These are phyloP conservation scores for Pythium aristosporum DNA, from an alignment of 352 stramenopile genomes.

Conservation along the genomic window DNA sequence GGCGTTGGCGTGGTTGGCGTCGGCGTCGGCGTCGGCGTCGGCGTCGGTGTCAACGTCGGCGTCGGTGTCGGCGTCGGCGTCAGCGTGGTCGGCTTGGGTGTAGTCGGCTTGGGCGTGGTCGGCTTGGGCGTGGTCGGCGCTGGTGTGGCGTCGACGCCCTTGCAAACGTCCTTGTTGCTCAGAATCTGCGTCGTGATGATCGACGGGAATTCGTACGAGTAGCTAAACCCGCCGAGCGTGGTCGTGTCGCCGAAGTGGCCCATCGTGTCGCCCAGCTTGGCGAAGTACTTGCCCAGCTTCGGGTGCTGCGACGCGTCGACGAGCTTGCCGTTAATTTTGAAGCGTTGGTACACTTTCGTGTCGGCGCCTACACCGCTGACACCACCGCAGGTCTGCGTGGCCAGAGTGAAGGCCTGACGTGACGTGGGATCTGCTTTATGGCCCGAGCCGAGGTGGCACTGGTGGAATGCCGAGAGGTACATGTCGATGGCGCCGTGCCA, in stretches of 20 bases:
- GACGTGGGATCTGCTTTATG: slow-evolving; percentile 32
- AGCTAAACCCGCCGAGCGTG: slow-evolving; percentile 69
- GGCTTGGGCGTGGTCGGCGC: background rate
- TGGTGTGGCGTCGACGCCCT: slow-evolving; percentile 49
- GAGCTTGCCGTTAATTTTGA: slow-evolving; percentile 40
- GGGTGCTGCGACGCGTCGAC: slow-evolving; percentile 61
- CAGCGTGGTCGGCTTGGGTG: slow-evolving; percentile 34
- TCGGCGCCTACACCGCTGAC: slow-evolving; percentile 37
- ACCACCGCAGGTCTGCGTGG: slow-evolving; percentile 44
- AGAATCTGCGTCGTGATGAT: slow-evolving; percentile 59
- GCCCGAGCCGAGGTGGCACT: slow-evolving; percentile 55
- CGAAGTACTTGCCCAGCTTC: slow-evolving; percentile 64
- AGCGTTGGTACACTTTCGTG: slow-evolving; percentile 41
- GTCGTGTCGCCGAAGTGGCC: slow-evolving; percentile 63
- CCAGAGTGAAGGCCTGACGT: slow-evolving; percentile 41
- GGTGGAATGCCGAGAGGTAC: slow-evolving; percentile 62
- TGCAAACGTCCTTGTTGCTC: slow-evolving; percentile 64
- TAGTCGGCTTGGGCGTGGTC: slow-evolving; percentile 39
- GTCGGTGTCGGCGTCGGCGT: slow-evolving; percentile 38
- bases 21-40: slow-evolving; percentile 26
- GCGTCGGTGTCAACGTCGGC: slow-evolving; percentile 27
- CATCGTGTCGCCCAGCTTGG: slow-evolving; percentile 46
- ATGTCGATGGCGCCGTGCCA: slow-evolving; percentile 70
- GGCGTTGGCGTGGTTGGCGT: slow-evolving; percentile 26
- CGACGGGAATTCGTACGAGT: slow-evolving; percentile 67